Base-by-base conservation (phyloP, 139 green algal genomes). In the Ettlia oleoabundans region DNA sequence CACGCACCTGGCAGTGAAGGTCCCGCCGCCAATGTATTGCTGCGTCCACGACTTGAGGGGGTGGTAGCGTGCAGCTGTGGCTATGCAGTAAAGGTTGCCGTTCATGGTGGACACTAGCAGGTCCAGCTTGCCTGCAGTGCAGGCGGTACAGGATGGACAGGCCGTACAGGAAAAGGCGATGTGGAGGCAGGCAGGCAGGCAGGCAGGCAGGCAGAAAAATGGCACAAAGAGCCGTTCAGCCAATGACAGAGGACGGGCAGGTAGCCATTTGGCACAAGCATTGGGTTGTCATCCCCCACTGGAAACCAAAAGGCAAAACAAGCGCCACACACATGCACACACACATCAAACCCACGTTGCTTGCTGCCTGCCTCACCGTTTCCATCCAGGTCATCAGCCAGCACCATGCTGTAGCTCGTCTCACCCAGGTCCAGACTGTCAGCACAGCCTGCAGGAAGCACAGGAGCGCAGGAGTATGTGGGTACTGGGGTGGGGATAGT, bases 401-500 rank as follows among this genome's bases (percentile, higher is more conserved):
- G 92, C 51, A 98, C 94, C 82, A 95, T 94, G 35, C 86, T 86
- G 84, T 98, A 98, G 2, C 85, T 89, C 1, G 89, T 91, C 87
- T 99, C 97, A 6, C 96, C 97, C 21, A 99, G 85, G 82, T 99
- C 97, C 3, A 98, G 82, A 0, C 89, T 86, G 75, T 99, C 94
- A 3, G 94, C 94, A 65, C 95, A 98, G 51, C 87, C 94, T 62
- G 67, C 63, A n/a, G n/a, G 41, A 7, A 37, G 47, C 47, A 58
- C 10, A 15, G 47, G 47, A 24, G 47, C 15, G 47, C 47, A 58
- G 13, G n/a, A n/a, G n/a, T n/a, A n/a, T n/a, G n/a, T n/a, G n/a
- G n/a, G n/a, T n/a, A n/a, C n/a, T n/a, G n/a, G n/a, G n/a, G n/a
- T n/a, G n/a, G 47, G 47, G 47, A 10, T 58, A 24, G 47, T 58